Conservation (phyloP, 2,329 filamentous ascomycete species). For the Podosphaera fusca region DNA sequence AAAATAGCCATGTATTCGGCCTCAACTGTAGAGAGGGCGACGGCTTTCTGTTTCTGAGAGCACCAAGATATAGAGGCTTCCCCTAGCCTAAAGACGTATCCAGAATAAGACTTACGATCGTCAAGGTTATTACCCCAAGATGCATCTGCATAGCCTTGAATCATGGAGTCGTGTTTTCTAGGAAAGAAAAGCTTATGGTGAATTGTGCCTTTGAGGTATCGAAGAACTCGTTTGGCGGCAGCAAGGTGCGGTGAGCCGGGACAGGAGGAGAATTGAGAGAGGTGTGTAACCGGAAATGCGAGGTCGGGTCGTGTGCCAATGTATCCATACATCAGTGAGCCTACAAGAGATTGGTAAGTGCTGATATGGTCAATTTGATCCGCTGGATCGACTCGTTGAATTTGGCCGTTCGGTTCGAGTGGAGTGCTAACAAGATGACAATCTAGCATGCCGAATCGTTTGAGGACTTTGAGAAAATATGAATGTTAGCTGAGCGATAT, state of each 20-base stretch:
- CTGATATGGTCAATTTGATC: not conserved
- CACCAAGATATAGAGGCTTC: not conserved
- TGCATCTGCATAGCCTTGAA: not conserved
- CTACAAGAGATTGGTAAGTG: not conserved
- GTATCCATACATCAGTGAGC: not conserved
- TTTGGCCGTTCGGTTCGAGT: not conserved
- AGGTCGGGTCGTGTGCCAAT: not conserved
- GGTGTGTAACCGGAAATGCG: not conserved
- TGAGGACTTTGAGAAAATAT: not conserved
- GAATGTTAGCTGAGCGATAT: not conserved
- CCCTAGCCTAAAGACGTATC: not conserved
- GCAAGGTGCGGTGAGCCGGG: not conserved
- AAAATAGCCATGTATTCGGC: not conserved
- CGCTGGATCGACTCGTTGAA: not conserved
- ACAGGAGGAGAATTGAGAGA: not conserved
- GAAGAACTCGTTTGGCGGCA: not conserved
- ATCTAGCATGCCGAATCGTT: conserved; percentile 1
- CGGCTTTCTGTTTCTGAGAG: not conserved
- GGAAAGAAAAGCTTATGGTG: not conserved
- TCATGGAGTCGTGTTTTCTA: not conserved
- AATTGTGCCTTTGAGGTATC: not conserved
- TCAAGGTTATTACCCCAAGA: conserved; percentile 1
- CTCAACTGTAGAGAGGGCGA: not conserved
- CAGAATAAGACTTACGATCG: conserved; percentile 1
- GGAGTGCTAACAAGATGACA: conserved; percentile 1